Evolutionary conservation across 2,329 filamentous ascomycete species (phyloP).

Genomic region (Aspergillus awamori): DNA sequence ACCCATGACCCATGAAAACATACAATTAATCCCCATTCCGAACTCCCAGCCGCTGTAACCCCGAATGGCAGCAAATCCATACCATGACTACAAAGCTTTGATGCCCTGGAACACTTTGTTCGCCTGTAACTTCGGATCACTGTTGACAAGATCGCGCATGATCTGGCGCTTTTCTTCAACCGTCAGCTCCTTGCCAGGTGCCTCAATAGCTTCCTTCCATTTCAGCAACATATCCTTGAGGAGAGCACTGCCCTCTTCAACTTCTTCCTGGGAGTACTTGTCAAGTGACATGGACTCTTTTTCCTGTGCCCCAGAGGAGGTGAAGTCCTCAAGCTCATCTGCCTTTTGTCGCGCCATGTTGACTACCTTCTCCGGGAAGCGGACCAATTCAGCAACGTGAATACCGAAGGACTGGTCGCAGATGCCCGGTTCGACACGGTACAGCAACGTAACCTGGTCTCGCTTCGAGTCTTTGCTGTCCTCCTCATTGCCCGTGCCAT

Average conservation of each 20-base stretch:
- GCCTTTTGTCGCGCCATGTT: conserved; percentile 99
- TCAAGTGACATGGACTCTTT: conserved; percentile 43
- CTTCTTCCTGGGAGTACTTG: conserved; percentile 75
- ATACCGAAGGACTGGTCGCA: conserved; percentile 98
- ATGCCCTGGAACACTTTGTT: conserved; percentile 59
- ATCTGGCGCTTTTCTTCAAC: conserved; percentile 76
- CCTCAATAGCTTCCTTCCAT: conserved; percentile 80
- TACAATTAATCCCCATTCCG: background rate
- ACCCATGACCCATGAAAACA: background rate
- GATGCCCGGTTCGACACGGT: conserved; percentile 93
- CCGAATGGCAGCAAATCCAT: conserved; percentile 3
- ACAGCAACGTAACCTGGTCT: conserved; percentile 86
- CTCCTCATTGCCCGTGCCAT: conserved; percentile 52
- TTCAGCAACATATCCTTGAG: conserved; percentile 79
- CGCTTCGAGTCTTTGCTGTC: conserved; percentile 57
- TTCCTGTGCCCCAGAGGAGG: conserved; percentile 48
- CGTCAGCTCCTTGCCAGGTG: conserved; percentile 60
- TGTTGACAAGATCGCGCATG: conserved; percentile 77
- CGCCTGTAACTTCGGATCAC: conserved; percentile 65
- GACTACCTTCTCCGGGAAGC: conserved; percentile 95
- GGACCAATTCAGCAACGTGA: conserved; percentile 93
- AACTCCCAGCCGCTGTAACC: conserved; percentile 13
- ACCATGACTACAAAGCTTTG: conserved; percentile 43
- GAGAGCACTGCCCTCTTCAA: conserved; percentile 82
- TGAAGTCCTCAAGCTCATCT: conserved; percentile 94